Conservation (phyloP, 352 stramenopile genomes). For the Phytophthora citricola region DNA sequence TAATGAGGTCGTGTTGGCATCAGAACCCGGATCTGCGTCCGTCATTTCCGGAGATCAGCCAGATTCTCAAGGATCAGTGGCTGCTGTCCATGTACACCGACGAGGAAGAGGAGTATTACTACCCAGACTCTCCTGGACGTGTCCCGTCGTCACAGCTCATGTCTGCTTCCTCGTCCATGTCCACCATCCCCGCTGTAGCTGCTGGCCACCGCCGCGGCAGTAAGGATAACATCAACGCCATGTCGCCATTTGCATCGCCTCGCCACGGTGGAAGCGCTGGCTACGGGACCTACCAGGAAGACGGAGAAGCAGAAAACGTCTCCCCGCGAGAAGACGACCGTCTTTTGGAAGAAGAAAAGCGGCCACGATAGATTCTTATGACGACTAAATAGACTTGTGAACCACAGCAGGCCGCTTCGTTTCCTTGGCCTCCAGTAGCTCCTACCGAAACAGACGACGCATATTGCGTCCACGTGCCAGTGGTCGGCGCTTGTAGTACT, state of each 20-base stretch:
- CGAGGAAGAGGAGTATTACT: conserved; percentile 63
- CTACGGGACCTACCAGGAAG: conserved; percentile 36
- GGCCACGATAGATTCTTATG: conserved; percentile 55
- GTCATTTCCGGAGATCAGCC: conserved; percentile 82
- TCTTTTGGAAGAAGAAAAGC: conserved; percentile 52
- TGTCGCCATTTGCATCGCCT: conserved; percentile 36
- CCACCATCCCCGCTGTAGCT: conserved; percentile 36
- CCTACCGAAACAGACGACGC: conserved; percentile 60
- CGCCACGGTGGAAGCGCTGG: conserved; percentile 21
- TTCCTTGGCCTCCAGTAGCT: neutral
- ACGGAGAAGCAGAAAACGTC: conserved; percentile 18
- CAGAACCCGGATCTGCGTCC: conserved; percentile 71
- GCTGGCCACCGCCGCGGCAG: conserved; percentile 36
- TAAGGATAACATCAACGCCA: conserved; percentile 45
- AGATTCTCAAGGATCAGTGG: conserved; percentile 80
- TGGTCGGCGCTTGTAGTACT: conserved; percentile 85
- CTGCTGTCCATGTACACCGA: conserved; percentile 63
- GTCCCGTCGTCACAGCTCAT: conserved; percentile 33
- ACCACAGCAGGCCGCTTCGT: conserved; percentile 12
- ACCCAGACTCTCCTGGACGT: conserved; percentile 28
- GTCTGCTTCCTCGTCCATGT: conserved; percentile 46
- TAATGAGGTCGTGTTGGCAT: conserved; percentile 90
- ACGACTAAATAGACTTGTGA: conserved; percentile 49
- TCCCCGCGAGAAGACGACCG: conserved; percentile 38
- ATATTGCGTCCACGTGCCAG: conserved; percentile 66